Evolutionary conservation across 2,329 filamentous ascomycete species (phyloP), one percentile per base, ranked within the genome.

Genomic region (Beauveria pseudobassiana): DNA sequence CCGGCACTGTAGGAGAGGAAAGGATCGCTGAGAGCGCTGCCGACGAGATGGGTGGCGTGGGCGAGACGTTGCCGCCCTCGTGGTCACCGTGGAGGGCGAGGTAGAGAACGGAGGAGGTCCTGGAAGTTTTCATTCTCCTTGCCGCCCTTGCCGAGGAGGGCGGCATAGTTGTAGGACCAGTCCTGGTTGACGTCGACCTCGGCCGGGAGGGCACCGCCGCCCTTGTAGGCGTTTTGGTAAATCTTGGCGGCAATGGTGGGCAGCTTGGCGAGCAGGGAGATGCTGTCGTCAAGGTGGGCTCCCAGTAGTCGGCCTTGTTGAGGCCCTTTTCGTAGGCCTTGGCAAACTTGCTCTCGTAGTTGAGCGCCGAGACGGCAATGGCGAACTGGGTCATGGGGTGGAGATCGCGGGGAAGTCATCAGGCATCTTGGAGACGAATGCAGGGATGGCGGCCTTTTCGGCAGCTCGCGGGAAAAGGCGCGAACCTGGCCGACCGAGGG

Each of bases 331-430:
- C 93, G 76, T 99, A 99, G 22, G 89, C 89, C 77, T 92, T 93
- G 66, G 93, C 95, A 69, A 99, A 99, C 71, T 88, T 86, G 69
- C 91, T 96, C 68, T 92, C 92, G 75, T 96, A 91, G 79, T 96
- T 97, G 64, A 99, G 84, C n/a, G 95, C 90, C 20, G 92, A 93
- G 59, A 98, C 95, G 51, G 93, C 92, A 69, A 96, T 95, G 67
- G 93, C 89, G 69, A 99, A 93, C 75, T 98, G 93, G 12, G 95
- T 98, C 95, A 99, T 99, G 63, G 95, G 95, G 77, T 99, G 95
- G 62, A 98, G 86, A 72, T 93, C 89, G 67, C 78, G 87, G 65
- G 93, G 77, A 98, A 96, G 70, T 86, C 82, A 76, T 96, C 91
- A 63, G 98, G 87, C 85, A 98, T 88, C 76, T 91, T 88, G 72